Percentiles rank a stretch among this genome's conserved stretches.
Conservation (phyloP, 768 basidiomycete genomes). For the Russula sp. region DNA sequence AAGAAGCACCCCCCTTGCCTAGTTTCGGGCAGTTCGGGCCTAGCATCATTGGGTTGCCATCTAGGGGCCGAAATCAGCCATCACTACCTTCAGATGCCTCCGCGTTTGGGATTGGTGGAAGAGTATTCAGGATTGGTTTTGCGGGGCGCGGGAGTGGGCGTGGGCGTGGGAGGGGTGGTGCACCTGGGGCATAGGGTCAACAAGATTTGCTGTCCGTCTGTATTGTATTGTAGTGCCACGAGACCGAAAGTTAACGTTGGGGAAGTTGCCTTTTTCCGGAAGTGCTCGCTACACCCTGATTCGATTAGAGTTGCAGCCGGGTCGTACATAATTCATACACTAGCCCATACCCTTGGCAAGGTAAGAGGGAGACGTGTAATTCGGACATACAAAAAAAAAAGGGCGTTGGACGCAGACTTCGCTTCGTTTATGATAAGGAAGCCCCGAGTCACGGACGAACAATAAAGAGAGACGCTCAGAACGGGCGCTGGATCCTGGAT, state of each 20-base stretch:
- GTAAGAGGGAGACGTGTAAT: background rate
- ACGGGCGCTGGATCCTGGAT: background rate
- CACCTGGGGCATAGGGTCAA: background rate
- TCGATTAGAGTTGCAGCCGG: background rate
- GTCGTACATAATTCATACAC: background rate
- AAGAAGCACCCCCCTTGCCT: background rate
- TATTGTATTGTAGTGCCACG: background rate
- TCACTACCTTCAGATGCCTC: slow-evolving; percentile 11
- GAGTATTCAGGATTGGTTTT: slow-evolving; percentile 48
- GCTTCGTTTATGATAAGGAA: background rate
- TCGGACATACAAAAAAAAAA: background rate
- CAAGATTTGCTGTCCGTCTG: background rate
- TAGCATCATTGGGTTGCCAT: background rate
- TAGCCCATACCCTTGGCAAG: background rate
- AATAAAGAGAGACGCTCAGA: background rate
- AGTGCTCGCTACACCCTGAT: background rate
- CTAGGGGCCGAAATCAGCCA: slow-evolving; percentile 20
- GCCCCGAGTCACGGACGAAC: background rate
- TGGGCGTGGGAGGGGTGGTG: slow-evolving; percentile 37
- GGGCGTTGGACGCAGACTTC: background rate
- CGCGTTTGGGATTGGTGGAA: slow-evolving; percentile 21
- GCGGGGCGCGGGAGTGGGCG: slow-evolving; percentile 59
- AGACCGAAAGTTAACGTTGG: background rate
- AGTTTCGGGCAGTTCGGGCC: slow-evolving; percentile 30
- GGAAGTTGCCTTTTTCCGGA: background rate